Percentiles rank a stretch among this genome's conserved stretches.
Conservation (phyloP, 305 asterid genomes). For the Vinca major region DNA sequence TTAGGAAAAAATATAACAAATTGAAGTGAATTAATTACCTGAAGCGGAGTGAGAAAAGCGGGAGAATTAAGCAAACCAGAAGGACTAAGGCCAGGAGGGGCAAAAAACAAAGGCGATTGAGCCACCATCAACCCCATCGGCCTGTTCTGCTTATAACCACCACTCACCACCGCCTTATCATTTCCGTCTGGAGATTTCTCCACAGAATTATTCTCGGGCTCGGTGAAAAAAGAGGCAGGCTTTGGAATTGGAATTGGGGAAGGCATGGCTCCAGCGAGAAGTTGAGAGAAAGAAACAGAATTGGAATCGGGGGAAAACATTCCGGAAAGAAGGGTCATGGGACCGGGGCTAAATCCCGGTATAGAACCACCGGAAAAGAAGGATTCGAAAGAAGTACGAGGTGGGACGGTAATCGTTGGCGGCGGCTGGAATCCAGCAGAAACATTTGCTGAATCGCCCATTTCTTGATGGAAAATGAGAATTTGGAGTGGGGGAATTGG, state of each 20-base stretch:
- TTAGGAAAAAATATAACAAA: too few relatives aligned
- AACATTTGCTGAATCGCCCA: constrained; percentile 40
- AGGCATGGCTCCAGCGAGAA: constrained; percentile 83
- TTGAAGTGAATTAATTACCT: constrained; percentile 28
- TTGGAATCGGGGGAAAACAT: constrained; percentile 59
- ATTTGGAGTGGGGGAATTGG: too few relatives aligned
- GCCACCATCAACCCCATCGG: constrained; percentile 63
- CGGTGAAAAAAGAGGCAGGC: constrained; percentile 14
- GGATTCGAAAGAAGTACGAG: constrained; percentile 60
- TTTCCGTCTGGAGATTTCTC: constrained; percentile 16
- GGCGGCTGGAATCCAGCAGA: constrained; percentile 5
- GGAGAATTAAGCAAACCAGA: constrained; percentile 80
- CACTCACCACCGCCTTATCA: constrained; percentile 16
- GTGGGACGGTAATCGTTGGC: constrained; percentile 67
- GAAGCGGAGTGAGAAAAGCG: constrained; percentile 73
- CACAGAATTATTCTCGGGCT: constrained; percentile 8
- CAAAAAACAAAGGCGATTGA: constrained; percentile 53
- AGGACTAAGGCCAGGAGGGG: constrained; percentile 71
- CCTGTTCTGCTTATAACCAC: constrained; percentile 49
- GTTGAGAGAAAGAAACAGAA: constrained; percentile 64
- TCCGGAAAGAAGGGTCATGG: constrained; percentile 62
- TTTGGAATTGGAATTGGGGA: constrained; percentile 58
- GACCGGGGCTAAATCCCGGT: constrained; percentile 83
- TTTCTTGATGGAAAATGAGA: constrained; percentile 10
- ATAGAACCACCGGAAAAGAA: constrained; percentile 45